Evolutionary conservation across 2,329 filamentous ascomycete genomes (phyloP), one percentile per base, ranked within the genome.

Genomic region (Sporothrix inflata): DNA sequence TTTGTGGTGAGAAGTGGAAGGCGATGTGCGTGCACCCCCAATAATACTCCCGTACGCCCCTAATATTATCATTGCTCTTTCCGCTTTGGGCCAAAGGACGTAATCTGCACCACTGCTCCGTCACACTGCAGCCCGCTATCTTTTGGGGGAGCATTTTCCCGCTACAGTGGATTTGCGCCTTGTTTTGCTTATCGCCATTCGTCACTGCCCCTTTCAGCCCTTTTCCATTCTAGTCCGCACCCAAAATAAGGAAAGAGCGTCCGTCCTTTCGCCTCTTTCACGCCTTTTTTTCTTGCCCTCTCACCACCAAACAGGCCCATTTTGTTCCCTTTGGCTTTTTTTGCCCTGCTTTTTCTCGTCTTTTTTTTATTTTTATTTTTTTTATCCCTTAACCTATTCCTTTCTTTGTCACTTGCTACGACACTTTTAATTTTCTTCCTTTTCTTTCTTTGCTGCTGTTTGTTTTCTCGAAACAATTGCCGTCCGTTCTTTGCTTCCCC

Each of bases 341-440:
- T 2, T 30, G 34, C 45, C 16, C 34, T 42, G 53, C 45, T 57
- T 69, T 21, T 24, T 42, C 9, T 14, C 7, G 16, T 19, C 4
- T 42, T 55, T 55, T 60, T 11, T 24, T 49, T 47, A 7, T 69
- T 38, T 42, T 55, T 55, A 47, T 11, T 24, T 49, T 47, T 16
- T 69, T 38, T 45, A 30, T 7, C 42, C 12, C 45, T 42, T 53
- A 12, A 2, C 5, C 27, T 40, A 30, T 57, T 49, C 49, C 14
- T n/a, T 61, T 61, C 68, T 51, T 42, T 65, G 69, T 70, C 60
- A 57, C 57, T 71, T 47, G 45, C 69, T 71, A 55, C 69, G 34
- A 47, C 47, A 16, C 53, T 16, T 24, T 55, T 53, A 16, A 5
- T 42, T 19, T 47, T 24, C 24, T 12, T 57, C n/a, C 12, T 61